A percentile compares a stretch with the other conserved stretches of the same genome.
Evolutionary conservation across 2,329 filamentous ascomycete genomes (phyloP).

Genomic region (Neonectria neomacrospora): DNA sequence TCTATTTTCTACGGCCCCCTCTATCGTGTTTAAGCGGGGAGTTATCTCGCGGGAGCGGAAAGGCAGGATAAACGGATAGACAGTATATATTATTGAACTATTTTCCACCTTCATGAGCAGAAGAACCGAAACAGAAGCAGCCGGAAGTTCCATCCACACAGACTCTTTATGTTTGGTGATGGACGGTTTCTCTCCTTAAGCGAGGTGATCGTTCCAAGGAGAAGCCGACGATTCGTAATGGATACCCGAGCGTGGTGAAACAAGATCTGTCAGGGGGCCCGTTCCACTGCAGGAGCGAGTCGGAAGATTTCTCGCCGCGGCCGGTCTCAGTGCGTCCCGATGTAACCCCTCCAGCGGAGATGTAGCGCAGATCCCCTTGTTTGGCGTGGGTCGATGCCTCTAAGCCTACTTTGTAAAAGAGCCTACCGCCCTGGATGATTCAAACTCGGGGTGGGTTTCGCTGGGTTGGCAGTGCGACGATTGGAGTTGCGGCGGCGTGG

Average conservation of each 20-base stretch:
- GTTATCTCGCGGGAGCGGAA: slow-evolving; percentile 19
- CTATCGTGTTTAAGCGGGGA: slow-evolving; percentile 11
- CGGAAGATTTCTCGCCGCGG: slow-evolving; percentile 14
- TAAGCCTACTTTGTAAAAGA: not conserved
- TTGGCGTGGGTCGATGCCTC: not conserved
- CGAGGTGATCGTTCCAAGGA: not conserved
- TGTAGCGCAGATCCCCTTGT: not conserved
- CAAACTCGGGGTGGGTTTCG: not conserved
- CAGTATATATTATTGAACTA: slow-evolving; percentile 25
- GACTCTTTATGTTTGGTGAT: not conserved
- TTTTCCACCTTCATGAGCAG: slow-evolving; percentile 2
- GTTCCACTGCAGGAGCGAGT: not conserved
- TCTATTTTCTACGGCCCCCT: slow-evolving; percentile 18
- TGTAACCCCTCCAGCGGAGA: slow-evolving; percentile 14
- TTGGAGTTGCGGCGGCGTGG: not conserved
- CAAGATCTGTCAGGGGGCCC: slow-evolving; percentile 18
- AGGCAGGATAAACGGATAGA: slow-evolving; percentile 25
- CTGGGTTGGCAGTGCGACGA: not conserved
- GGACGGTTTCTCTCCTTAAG: not conserved
- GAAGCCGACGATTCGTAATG: not conserved
- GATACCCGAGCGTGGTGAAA: slow-evolving; percentile 21
- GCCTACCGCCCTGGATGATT: not conserved
- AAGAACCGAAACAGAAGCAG: not conserved
- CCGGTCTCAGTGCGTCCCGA: slow-evolving; percentile 4
- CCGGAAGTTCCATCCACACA: not conserved